Conservation (phyloP, 768 basidiomycete species). For the Ramaria rubella region DNA sequence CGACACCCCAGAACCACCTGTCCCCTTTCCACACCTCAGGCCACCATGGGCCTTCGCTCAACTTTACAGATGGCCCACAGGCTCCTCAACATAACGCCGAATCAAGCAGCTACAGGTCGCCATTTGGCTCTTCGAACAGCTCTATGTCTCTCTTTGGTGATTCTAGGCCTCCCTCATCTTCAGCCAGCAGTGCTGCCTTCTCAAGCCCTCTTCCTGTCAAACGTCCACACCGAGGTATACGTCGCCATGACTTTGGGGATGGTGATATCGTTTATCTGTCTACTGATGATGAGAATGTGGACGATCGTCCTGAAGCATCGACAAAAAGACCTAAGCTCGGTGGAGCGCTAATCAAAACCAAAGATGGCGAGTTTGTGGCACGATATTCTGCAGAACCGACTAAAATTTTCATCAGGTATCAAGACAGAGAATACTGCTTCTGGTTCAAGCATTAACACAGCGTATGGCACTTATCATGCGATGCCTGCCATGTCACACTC, state of each 20-base stretch:
- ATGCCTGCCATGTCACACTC: no score
- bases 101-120: neutral
- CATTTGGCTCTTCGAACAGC: neutral
- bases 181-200: neutral
- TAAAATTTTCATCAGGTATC: neutral
- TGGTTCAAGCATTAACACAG: neutral
- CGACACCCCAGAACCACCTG: neutral
- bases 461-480: no score
- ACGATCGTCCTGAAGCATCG: neutral
- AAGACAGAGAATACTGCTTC: neutral
- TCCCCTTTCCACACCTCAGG: neutral
- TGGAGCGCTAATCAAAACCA: conserved; percentile 1
- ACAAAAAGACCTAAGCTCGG: conserved; percentile 6
- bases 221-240: conserved; percentile 4
- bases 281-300: conserved; percentile 11
- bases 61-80: neutral
- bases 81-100: neutral
- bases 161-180: neutral
- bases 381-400: neutral
- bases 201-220: neutral
- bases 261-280: conserved; percentile 5
- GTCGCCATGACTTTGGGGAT: conserved; percentile 1
- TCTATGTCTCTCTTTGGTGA: neutral
- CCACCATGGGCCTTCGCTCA: neutral
- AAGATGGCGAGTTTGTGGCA: neutral